These are phyloP conservation scores for Suillus cothurnatus DNA, from an alignment of 768 basidiomycete species.

Conservation along the genomic window DNA sequence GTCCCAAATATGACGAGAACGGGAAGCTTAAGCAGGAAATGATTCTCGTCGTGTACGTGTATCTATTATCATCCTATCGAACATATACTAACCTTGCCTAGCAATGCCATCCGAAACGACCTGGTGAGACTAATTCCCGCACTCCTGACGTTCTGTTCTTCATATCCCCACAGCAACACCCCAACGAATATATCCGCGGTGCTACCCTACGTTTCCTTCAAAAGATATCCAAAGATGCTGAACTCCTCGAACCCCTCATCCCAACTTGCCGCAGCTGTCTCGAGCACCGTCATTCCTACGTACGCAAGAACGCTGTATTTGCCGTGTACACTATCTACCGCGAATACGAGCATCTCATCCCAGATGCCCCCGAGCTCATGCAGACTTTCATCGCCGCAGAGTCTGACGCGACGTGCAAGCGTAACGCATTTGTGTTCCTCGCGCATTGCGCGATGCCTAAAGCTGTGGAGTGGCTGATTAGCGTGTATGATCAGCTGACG, in stretches of 20 bases:
- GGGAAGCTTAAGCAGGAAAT: slow-evolving; percentile 99
- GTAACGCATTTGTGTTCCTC: not conserved
- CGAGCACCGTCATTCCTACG: not conserved
- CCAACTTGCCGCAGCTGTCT: not conserved
- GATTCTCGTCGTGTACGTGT: slow-evolving; percentile 94
- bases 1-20: slow-evolving; percentile 95
- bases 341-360: not conserved
- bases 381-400: not conserved
- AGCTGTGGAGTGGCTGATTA: slow-evolving; percentile 89
- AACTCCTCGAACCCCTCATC: slow-evolving; percentile 71
- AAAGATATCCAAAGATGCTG: not conserved
- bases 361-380: slow-evolving; percentile 1
- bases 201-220: slow-evolving; percentile 29
- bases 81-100: slow-evolving; percentile 32
- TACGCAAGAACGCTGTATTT: not conserved
- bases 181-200: not conserved
- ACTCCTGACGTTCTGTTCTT: not conserved
- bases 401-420: not conserved
- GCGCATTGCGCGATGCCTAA: slow-evolving; percentile 72
- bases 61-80: slow-evolving; percentile 10
- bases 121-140: not conserved
- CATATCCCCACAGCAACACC: not conserved
- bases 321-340: not conserved
- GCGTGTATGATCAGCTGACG: slow-evolving; percentile 81
- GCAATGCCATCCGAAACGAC: slow-evolving; percentile 54